Percentiles rank a stretch among this genome's conserved stretches.
Conservation (phyloP, 225 moss, liverwort and hornwort genomes). For the Pseudisothecium myosuroides region DNA sequence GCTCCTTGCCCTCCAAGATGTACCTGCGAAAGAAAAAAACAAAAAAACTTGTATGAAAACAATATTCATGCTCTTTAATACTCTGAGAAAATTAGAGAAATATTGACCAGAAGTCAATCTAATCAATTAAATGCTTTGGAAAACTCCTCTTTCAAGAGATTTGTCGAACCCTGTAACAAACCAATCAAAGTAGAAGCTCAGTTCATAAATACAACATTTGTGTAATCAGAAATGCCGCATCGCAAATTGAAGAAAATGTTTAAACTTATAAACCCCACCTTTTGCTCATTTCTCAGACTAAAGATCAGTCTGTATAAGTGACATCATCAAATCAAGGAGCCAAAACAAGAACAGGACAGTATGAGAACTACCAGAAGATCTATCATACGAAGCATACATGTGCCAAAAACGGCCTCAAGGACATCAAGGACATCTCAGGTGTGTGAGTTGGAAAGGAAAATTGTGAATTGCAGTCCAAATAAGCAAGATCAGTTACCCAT, state of each 20-base stretch:
- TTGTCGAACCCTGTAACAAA: background rate
- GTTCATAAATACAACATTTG: background rate
- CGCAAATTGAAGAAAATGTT: background rate
- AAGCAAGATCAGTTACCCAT: background rate
- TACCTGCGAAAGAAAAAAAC: constrained; percentile 18
- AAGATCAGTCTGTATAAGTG: background rate
- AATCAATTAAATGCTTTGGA: background rate
- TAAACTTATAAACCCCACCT: background rate
- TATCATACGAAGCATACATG: background rate
- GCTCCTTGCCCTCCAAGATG: constrained; percentile 81
- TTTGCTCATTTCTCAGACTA: background rate
- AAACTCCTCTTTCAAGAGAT: background rate
- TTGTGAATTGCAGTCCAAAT: background rate
- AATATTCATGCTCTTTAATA: background rate
- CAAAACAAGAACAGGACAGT: background rate
- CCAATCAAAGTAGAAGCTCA: background rate
- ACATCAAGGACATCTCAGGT: background rate
- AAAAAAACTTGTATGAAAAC: background rate
- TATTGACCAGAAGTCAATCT: background rate
- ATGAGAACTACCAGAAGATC: background rate
- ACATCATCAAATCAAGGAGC: background rate
- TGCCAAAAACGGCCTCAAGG: background rate
- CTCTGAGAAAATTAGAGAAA: background rate
- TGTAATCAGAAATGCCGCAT: background rate
- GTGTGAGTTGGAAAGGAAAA: background rate